Conservation (phyloP, 768 basidiomycete species). For the Daedaleopsis sinensis region DNA sequence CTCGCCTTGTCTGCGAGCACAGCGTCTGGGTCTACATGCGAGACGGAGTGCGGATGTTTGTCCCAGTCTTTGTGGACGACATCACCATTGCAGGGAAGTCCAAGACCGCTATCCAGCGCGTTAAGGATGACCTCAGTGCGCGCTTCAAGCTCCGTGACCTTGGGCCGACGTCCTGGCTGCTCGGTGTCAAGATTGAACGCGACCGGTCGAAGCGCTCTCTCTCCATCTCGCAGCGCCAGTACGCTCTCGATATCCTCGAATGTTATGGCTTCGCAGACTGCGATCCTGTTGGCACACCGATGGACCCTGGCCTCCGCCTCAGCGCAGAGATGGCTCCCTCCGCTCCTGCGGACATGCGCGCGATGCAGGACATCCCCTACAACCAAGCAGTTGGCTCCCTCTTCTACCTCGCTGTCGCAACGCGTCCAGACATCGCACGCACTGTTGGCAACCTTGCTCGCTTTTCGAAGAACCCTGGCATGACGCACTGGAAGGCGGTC, state of each 20-base stretch:
- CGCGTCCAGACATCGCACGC: conserved; percentile 37
- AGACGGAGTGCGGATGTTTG: conserved; percentile 29
- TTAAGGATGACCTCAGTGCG: conserved; percentile 3
- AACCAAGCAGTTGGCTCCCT: conserved; percentile 25
- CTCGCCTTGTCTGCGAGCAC: conserved; percentile 28
- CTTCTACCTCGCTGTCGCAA: conserved; percentile 34
- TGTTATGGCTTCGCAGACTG: background rate
- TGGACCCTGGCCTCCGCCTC: conserved; percentile 2
- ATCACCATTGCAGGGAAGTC: conserved; percentile 34
- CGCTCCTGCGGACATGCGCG: background rate
- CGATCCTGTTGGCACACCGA: background rate
- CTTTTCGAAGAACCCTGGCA: too few species aligned
- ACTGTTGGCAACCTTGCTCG: too few species aligned
- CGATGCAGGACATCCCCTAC: conserved; percentile 17
- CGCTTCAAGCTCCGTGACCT: conserved; percentile 6
- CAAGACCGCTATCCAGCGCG: conserved; percentile 8
- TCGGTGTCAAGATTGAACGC: conserved; percentile 8
- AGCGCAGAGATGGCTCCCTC: conserved; percentile 9
- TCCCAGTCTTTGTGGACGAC: conserved; percentile 35
- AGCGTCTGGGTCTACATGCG: conserved; percentile 33
- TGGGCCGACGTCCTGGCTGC: background rate
- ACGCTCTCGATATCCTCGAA: conserved; percentile 5
- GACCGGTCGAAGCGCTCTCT: conserved; percentile 1
- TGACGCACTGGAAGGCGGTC: too few species aligned
- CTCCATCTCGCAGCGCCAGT: conserved; percentile 9